These are phyloP conservation scores for Alternaria infectoria DNA, from an alignment of 2,329 filamentous ascomycete genomes.

Conservation along the genomic window DNA sequence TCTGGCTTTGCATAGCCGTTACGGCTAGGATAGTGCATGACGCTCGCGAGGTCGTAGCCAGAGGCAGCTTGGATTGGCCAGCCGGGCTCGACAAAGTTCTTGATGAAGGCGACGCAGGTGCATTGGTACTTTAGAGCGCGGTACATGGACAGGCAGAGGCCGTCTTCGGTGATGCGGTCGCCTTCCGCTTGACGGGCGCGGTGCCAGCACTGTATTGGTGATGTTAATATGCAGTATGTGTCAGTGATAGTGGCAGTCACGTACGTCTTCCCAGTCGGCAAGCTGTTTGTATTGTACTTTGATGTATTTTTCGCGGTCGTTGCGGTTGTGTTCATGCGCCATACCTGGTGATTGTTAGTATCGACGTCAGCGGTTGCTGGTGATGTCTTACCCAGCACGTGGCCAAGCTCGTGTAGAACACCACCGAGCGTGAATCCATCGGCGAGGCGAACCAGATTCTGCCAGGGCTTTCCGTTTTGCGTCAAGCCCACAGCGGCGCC, in stretches of 20 bases:
- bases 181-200: background rate
- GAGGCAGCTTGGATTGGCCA: background rate
- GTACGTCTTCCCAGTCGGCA: background rate
- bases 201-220: background rate
- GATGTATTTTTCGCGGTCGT: conserved; percentile 7
- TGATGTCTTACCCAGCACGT: background rate
- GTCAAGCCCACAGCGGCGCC: conserved; percentile 2
- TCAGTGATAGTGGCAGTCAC: background rate
- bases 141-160: background rate
- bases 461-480: background rate
- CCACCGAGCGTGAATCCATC: background rate
- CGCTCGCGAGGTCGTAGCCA: background rate
- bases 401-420: background rate
- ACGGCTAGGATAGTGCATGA: background rate
- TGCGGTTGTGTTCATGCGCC: conserved; percentile 7
- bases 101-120: background rate
- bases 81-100: background rate
- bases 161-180: background rate
- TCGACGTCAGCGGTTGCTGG: background rate
- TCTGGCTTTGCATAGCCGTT: background rate
- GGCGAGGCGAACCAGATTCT: background rate
- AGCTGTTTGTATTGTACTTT: background rate
- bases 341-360: background rate
- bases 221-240: background rate
- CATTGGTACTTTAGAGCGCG: background rate